Conservation (phyloP, 106 monocot species). For the Phalaenopsis aphrodite region DNA sequence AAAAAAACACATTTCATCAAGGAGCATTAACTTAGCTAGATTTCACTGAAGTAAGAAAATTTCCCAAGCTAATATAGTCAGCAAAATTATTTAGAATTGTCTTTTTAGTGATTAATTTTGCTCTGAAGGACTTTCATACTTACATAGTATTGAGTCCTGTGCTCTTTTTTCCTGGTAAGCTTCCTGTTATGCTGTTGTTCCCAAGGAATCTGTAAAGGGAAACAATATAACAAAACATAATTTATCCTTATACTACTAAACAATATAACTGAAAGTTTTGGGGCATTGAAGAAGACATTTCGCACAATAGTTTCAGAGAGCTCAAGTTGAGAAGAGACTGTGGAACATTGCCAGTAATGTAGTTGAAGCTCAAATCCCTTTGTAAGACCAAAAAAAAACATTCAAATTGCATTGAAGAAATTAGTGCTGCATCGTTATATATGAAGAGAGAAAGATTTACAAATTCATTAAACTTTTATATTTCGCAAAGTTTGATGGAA, state of each 20-base stretch:
- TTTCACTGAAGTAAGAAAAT: too few relatives aligned
- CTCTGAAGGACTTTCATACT: neutral
- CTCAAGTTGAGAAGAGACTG: constrained; percentile 61
- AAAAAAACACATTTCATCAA: neutral
- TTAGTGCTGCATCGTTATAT: neutral
- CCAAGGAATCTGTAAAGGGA: constrained; percentile 69
- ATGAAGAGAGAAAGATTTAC: constrained; percentile 29
- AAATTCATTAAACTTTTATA: constrained; percentile 31
- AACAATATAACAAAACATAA: constrained; percentile 10
- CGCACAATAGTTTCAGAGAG: constrained; percentile 51
- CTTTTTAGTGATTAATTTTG: neutral
- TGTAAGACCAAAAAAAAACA: neutral
- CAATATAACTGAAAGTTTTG: neutral
- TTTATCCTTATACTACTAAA: neutral
- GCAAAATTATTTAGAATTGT: neutral
- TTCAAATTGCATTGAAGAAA: neutral
- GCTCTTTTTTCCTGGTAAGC: constrained; percentile 52
- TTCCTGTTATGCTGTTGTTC: constrained; percentile 68
- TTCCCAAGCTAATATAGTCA: neutral
- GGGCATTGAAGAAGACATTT: neutral
- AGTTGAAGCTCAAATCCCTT: constrained; percentile 97
- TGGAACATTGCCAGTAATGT: constrained; percentile 64
- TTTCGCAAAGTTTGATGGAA: constrained; percentile 41
- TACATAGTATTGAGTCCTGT: constrained; percentile 54
- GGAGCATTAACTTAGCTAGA: too few relatives aligned